Evolutionary conservation across 352 stramenopile species (phyloP), one percentile per base, ranked within the genome.

Genomic region (Pythium insidiosum): DNA sequence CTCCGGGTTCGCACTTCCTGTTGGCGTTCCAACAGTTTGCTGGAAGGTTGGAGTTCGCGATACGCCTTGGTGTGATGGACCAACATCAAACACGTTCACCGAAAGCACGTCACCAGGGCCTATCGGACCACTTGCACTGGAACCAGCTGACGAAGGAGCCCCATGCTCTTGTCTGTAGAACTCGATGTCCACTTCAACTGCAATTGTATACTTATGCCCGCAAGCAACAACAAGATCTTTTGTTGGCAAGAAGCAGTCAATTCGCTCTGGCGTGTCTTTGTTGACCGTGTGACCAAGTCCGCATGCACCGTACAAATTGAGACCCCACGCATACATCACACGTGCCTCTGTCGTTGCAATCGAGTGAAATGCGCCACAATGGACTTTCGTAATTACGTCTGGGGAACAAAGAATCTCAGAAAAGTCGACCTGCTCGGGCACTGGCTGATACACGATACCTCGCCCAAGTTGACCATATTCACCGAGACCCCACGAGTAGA

Each of bases 381-480:
- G 82, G 7, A 92, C 76, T 30, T 57, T 65, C 6, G 22, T 41
- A 16, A 89, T 41, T 1, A 43, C 43, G 43, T 89, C 79, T 2
- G 66, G 63, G 3, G 62, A 19, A 41, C 70, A 73, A 5, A 87
- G 43, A 19, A 73, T 53, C 0, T 53, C 29, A 4, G 60, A 61
- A 12, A 86, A 53, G 26, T 88, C 74, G 10, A 92, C 66, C 23
- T 62, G 54, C 15, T 84, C 72, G 13, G 79, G 79, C 12, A 88
- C 34, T 0, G 79, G 79, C 38, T 92, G 76, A 50, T 92, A 92
- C 5, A 92, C 77, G 36, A 84, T 71, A 0, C 84, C 84, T 40
- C 93, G 91, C 5, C 88, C 88, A 13, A 96, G 74, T 28, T 94
- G 72, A 0, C 88, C 88, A 46, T 96, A 95, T 45, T 96, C 84